These are phyloP conservation scores for Calonectria honghensis DNA, from an alignment of 2,329 filamentous ascomycete genomes.

Conservation along the genomic window DNA sequence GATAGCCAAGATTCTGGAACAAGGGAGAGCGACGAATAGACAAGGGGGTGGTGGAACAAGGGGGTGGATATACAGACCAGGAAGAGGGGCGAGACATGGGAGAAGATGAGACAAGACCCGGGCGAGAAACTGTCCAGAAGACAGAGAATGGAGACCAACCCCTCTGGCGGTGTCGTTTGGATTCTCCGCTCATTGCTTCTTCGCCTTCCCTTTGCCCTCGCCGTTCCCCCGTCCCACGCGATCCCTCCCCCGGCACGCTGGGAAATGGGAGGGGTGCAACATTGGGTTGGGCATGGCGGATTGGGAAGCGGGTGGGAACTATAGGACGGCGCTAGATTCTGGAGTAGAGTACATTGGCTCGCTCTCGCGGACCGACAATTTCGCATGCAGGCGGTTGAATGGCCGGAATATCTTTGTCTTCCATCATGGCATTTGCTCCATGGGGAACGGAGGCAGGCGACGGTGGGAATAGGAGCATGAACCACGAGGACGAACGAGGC, in stretches of 20 bases:
- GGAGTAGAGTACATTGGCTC: slow-evolving; percentile 34
- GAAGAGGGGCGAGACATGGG: slow-evolving; percentile 36
- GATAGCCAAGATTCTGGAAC: slow-evolving; percentile 13
- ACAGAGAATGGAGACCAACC: slow-evolving; percentile 10
- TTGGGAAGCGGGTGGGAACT: slow-evolving; percentile 39
- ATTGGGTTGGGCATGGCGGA: slow-evolving; percentile 41
- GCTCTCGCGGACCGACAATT: slow-evolving; percentile 32
- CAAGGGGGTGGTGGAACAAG: slow-evolving; percentile 27
- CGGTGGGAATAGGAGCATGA: slow-evolving; percentile 23
- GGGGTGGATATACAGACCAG: slow-evolving; percentile 11
- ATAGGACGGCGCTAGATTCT: slow-evolving; percentile 46
- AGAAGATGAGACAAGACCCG: slow-evolving; percentile 24
- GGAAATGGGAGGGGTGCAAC: slow-evolving; percentile 42
- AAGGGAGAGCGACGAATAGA: slow-evolving; percentile 38
- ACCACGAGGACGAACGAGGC: slow-evolving; percentile 19
- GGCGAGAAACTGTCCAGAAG: slow-evolving; percentile 19
- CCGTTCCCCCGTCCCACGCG: slow-evolving; percentile 40
- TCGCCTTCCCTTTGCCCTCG: slow-evolving; percentile 12
- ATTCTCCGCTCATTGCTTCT: slow-evolving; percentile 17
- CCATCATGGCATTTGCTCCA: slow-evolving; percentile 16
- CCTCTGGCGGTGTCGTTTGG: slow-evolving; percentile 21
- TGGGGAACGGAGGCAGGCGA: slow-evolving; percentile 6
- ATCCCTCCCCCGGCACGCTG: slow-evolving; percentile 36
- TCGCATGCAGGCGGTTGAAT: slow-evolving; percentile 37
- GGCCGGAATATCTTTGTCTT: slow-evolving; percentile 33